Evolutionary conservation across 2,329 filamentous ascomycete species (phyloP), one percentile per base, ranked within the genome.

Genomic region (Zalaria sp.): DNA sequence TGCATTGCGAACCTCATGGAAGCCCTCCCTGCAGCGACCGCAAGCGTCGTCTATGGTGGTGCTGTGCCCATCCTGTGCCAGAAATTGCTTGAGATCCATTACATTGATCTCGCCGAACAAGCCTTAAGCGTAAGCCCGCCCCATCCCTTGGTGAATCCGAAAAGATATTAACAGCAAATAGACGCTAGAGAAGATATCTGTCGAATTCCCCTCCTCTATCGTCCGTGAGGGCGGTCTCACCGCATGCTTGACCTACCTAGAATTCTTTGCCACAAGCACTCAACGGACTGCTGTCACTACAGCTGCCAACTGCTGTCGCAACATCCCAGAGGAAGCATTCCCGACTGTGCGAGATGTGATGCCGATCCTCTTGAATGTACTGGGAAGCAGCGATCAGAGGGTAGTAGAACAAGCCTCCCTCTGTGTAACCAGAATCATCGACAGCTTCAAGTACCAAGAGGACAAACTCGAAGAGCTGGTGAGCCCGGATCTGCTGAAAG

Each of bases 1-100:
- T 96, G 86, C 61, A 74, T 98, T 53, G 91, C 91, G 45, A 96
- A 98, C 58, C 64, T 98, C 42, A 98, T 98, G 91, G 91, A 98
- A 60, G 93, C 89, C 26, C 68, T 98, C 27, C 88, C 91, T 18
- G 81, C 86, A 29, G 89, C 89, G 43, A 91, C 91, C 38, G 84
- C 87, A 8, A 95, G 93, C 57, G 87, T 98, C 9, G 91, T 96
- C 3, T 96, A 96, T 57, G 89, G 88, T n/a, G 86, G 87, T 39
- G 91, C 91, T 29, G 91, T 98, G 4, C 88, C 91, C 2, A 79
- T 98, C 8, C 68, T 98, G 26, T 96, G 91, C 64, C 84, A 89
- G 57, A 98, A 96, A 63, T 71, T 98, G 27, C 71, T 96, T 46
- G 88, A 96, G 62, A 96, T 96, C 37, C 82, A 89, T 47, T 98